Evolutionary conservation across 139 green algal species (phyloP).

Genomic region (Ettlia oleoabundans): DNA sequence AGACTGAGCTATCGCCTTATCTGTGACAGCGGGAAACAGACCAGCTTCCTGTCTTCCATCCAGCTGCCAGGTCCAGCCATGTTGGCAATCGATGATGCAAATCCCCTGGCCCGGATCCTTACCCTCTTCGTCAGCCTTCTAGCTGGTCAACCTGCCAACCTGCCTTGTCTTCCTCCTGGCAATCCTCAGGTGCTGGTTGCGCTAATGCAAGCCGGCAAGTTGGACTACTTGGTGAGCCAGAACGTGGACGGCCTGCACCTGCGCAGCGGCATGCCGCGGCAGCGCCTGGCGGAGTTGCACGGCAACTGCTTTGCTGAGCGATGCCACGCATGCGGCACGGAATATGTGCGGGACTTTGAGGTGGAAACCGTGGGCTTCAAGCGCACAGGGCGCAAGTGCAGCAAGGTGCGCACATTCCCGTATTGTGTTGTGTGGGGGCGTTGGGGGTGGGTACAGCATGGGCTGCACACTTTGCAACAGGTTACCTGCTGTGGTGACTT

Average conservation of each 20-base stretch:
- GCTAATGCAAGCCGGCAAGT: constrained; percentile 58
- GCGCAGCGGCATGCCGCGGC: constrained; percentile 73
- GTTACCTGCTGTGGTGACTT: no score
- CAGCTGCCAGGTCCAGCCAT: no score
- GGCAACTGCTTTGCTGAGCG: constrained; percentile 95
- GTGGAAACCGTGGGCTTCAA: constrained; percentile 92
- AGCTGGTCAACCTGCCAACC: no score
- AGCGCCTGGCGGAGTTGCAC: constrained; percentile 91
- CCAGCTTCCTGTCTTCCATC: no score
- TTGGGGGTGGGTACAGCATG: not conserved
- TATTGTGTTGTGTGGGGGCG: not conserved
- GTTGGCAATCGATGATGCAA: no score
- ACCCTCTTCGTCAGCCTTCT: no score
- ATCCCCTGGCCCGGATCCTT: no score
- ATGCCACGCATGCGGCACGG: constrained; percentile 74
- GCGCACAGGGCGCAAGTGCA: constrained; percentile 80
- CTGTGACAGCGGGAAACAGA: no score
- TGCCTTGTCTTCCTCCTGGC: no score
- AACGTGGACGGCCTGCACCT: constrained; percentile 95
- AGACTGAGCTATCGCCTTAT: no score
- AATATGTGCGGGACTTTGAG: constrained; percentile 95
- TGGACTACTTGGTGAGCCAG: constrained; percentile 70
- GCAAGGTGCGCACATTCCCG: not conserved
- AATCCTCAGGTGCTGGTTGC: constrained; percentile 63
- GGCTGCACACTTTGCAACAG: no score